A percentile compares a stretch with the other conserved stretches of the same genome.
phyloP scores from a whole-genome alignment of 805 yeast species.

The Komagataella ulmi region DNA sequence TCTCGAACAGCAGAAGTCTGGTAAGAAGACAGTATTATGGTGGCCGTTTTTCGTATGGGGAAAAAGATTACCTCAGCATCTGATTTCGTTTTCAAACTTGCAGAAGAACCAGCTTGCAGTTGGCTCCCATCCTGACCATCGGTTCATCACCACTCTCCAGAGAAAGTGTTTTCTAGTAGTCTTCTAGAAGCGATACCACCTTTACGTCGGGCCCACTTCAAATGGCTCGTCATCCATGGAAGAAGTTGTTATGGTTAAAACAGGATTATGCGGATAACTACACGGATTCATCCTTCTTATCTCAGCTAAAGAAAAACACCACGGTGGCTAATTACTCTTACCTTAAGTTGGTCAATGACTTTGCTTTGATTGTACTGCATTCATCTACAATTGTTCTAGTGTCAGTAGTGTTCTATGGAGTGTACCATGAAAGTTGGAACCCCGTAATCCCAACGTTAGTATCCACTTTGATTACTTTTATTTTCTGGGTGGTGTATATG shows the following conservation, averaged over 20 bases:
- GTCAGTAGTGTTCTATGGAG: conserved; percentile 53
- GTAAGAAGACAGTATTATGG: background rate
- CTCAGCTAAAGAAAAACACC: conserved; percentile 64
- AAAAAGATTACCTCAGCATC: background rate
- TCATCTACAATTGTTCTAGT: conserved; percentile 51
- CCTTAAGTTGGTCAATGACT: conserved; percentile 54
- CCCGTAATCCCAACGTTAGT: conserved; percentile 27
- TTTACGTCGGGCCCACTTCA: background rate
- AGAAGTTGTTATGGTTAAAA: conserved; percentile 68
- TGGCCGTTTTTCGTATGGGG: background rate
- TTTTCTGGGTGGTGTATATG: conserved; percentile 21
- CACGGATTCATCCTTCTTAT: conserved; percentile 71
- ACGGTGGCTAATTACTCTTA: conserved; percentile 59
- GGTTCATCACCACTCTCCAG: background rate
- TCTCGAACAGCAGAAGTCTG: background rate
- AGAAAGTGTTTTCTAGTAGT: background rate
- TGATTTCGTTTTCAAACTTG: background rate
- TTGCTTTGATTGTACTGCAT: conserved; percentile 54
- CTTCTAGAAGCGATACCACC: background rate
- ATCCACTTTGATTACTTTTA: conserved; percentile 19
- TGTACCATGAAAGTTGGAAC: conserved; percentile 36
- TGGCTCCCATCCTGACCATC: background rate
- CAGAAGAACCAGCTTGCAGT: background rate
- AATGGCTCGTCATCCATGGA: conserved; percentile 40
- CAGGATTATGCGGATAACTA: conserved; percentile 89